Evolutionary conservation across 2,329 filamentous ascomycete genomes (phyloP).

Genomic region (Microdochium trichocladiopsis): DNA sequence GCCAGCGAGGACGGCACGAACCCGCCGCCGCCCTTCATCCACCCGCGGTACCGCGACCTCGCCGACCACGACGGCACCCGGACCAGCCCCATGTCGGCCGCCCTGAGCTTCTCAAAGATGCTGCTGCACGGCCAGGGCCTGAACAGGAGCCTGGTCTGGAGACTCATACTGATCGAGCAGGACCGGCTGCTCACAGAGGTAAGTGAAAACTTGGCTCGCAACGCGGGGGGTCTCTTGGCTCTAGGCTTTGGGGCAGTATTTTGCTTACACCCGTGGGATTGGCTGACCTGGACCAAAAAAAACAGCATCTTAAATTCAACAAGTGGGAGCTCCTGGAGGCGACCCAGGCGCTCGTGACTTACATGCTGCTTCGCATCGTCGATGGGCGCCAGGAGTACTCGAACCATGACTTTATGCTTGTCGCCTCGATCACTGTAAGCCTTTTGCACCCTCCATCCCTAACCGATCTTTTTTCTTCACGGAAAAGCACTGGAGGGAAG

Average conservation of each 20-base stretch:
- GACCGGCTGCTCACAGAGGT: constrained; percentile 5
- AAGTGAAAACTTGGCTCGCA: background rate
- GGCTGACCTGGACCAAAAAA: background rate
- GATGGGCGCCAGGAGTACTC: constrained; percentile 5
- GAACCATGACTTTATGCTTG: constrained; percentile 3
- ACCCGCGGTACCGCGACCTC: constrained; percentile 2
- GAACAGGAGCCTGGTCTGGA: constrained; percentile 4
- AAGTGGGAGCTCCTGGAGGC: constrained; percentile 5
- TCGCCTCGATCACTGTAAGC: constrained; percentile 3
- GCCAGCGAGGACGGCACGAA: constrained; percentile 1
- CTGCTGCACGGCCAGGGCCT: constrained; percentile 2
- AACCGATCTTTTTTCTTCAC: too few species aligned
- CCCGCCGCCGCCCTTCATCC: constrained; percentile 2
- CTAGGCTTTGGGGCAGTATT: too few species aligned
- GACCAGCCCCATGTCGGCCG: constrained; percentile 2
- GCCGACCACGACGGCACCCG: background rate
- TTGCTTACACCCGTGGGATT: too few species aligned
- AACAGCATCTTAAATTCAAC: constrained; percentile 3
- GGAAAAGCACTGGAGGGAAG: background rate
- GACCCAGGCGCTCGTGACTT: constrained; percentile 3
- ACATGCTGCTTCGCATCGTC: constrained; percentile 3
- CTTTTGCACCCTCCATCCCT: background rate
- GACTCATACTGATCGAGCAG: constrained; percentile 3
- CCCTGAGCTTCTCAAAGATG: constrained; percentile 2
- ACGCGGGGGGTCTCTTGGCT: too few species aligned